Evolutionary conservation across 768 basidiomycete species (phyloP).

Genomic region (Collybia nuda): DNA sequence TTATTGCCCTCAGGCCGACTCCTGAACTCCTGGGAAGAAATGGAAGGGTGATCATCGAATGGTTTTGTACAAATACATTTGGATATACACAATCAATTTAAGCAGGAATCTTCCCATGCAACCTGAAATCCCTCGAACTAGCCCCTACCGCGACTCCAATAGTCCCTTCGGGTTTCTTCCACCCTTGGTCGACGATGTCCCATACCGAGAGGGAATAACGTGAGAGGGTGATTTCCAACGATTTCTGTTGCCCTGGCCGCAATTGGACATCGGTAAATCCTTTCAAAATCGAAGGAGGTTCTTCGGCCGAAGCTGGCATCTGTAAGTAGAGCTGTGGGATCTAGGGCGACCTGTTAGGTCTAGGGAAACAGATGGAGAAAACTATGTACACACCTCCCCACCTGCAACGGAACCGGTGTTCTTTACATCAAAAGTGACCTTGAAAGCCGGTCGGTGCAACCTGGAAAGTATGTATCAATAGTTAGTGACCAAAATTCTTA

Average conservation of each 20-base stretch:
- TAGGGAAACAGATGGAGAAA: neutral
- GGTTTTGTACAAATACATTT: neutral
- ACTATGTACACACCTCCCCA: conserved; percentile 43
- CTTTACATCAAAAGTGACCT: conserved; percentile 50
- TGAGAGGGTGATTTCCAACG: conserved; percentile 43
- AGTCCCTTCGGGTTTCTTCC: conserved; percentile 54
- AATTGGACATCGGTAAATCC: conserved; percentile 54
- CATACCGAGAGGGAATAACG: conserved; percentile 56
- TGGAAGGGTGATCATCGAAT: conserved; percentile 3
- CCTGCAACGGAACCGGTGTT: conserved; percentile 57
- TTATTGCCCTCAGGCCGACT: conserved; percentile 25
- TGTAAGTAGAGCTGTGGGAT: conserved; percentile 61
- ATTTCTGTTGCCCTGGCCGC: conserved; percentile 31
- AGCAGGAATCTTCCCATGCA: conserved; percentile 12
- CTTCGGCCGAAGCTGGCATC: conserved; percentile 44
- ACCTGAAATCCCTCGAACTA: conserved; percentile 45
- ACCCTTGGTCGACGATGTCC: conserved; percentile 60
- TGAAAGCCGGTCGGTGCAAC: conserved; percentile 52
- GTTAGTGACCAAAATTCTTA: neutral
- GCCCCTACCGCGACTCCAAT: conserved; percentile 54
- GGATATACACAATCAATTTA: neutral
- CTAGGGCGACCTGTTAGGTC: conserved; percentile 24
- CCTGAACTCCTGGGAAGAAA: conserved; percentile 26
- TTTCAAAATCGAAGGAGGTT: conserved; percentile 56
- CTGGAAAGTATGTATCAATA: conserved; percentile 13